Evolutionary conservation across 306 rosid genomes (phyloP), one percentile per base, ranked within the genome.

Genomic region (Dalbergia cultrata): DNA sequence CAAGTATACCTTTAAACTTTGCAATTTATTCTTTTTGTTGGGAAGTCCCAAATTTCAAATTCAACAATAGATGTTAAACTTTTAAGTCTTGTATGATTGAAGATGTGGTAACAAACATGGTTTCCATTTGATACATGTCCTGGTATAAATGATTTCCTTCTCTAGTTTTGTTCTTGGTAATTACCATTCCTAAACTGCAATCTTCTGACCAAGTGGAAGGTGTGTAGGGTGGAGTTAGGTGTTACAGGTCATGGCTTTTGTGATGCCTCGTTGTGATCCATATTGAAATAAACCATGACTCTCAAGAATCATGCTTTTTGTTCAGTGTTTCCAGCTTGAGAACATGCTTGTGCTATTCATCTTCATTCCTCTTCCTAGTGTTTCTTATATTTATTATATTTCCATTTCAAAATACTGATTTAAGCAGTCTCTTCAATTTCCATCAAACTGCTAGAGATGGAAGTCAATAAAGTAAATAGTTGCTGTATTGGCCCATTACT

Each of bases 271-370:
- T 35, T 13, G 19, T 13, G 10, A 60, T 70, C 8, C 67, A 62
- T 47, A 26, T 35, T 79, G 50, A 26, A n/a, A 47, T 34, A 5
- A 18, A 22, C 39, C n/a, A 49, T 45, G 45, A 16, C 41, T 58
- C 68, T 57, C 11, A 12, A 44, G 52, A 37, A 33, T 57, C 56
- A 43, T 67, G 16, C 17, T 70, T 43, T 65, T 44, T 13, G 22
- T 80, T 18, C 22, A 4, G 61, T 72, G 61, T 53, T 74, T 67
- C 33, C 47, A 45, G 39, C 11, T 33, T 56, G 64, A 67, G 47
- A 74, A 72, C 72, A 62, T 63, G 61, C 31, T 68, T 52, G 14
- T 71, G 26, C 61, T 37, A 26, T 26, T 26, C 31, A 26, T 26
- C 31, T 26, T 26, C 31, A 13, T 44, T 72, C 74, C 37, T 13